Conservation (phyloP, 2,329 filamentous ascomycete genomes). For the Neocatenulostroma microsporum region DNA sequence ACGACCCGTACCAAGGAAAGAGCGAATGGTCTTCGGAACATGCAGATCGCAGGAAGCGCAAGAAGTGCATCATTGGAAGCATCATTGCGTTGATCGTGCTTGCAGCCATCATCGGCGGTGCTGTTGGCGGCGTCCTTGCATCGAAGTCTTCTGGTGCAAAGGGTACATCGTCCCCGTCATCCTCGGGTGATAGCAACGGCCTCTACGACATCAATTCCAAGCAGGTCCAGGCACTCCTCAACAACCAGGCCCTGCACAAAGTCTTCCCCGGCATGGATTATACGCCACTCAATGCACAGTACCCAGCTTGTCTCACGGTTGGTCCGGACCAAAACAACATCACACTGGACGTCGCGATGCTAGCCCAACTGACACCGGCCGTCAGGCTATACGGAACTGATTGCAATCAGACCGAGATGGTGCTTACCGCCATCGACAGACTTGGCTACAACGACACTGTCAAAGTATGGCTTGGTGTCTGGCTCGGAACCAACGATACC, state of each 20-base stretch:
- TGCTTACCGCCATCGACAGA: constrained; percentile 69
- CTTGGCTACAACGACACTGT: constrained; percentile 63
- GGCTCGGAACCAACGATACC: constrained; percentile 75
- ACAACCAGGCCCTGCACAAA: constrained; percentile 75
- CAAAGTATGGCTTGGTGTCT: constrained; percentile 92
- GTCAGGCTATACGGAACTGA: constrained; percentile 90
- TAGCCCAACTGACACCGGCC: constrained; percentile 81
- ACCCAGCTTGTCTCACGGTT: constrained; percentile 66
- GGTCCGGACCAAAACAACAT: constrained; percentile 90
- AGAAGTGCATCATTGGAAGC: constrained; percentile 61
- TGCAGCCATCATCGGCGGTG: constrained; percentile 64
- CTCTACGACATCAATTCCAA: constrained; percentile 59
- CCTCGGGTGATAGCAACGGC: constrained; percentile 36
- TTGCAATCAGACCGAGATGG: constrained; percentile 95
- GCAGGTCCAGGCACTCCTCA: constrained; percentile 74
- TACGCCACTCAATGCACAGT: constrained; percentile 84
- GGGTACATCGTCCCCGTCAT: constrained; percentile 17
- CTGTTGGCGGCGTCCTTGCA: constrained; percentile 62
- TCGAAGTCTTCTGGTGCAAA: constrained; percentile 5
- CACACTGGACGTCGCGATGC: constrained; percentile 80
- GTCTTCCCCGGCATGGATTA: constrained; percentile 96
- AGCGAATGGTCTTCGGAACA: constrained; percentile 56
- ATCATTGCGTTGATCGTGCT: constrained; percentile 58
- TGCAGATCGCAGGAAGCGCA: constrained; percentile 54
- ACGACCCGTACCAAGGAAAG: constrained; percentile 59